Conservation (phyloP, 2,329 filamentous ascomycete species). For the Periconia sp. region DNA sequence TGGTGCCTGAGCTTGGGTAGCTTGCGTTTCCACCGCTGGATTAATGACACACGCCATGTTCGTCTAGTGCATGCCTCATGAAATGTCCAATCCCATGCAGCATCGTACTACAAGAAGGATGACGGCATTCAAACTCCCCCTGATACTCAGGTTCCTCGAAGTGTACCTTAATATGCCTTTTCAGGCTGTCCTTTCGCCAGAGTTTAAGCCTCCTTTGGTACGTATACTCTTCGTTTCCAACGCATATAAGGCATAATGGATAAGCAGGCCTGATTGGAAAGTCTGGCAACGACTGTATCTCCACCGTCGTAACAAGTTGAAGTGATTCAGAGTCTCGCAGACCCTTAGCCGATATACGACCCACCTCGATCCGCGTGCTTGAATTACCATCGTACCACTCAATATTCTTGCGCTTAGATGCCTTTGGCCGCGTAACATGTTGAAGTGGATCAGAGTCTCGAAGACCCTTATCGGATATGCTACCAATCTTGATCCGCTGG, state of each 20-base stretch:
- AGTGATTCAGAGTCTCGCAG: background rate
- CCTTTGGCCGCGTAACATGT: too few relatives aligned
- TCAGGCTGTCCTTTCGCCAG: too few relatives aligned
- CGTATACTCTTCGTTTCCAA: constrained; percentile 10
- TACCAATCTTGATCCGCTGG: constrained; percentile 4
- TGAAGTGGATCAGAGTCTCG: too few relatives aligned
- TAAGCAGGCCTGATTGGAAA: constrained; percentile 7
- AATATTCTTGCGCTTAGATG: too few relatives aligned
- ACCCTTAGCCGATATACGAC: background rate
- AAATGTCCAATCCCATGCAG: constrained; percentile 15
- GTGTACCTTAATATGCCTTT: constrained; percentile 14
- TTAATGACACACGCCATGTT: constrained; percentile 13
- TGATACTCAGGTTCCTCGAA: constrained; percentile 11
- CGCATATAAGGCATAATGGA: constrained; percentile 16
- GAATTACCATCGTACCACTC: background rate
- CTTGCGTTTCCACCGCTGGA: background rate
- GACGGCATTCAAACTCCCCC: constrained; percentile 10
- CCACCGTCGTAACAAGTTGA: background rate
- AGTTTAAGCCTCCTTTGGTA: constrained; percentile 10
- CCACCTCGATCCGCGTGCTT: background rate
- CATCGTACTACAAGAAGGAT: constrained; percentile 8
- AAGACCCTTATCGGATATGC: constrained; percentile 10
- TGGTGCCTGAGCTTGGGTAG: background rate
- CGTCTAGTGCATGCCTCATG: constrained; percentile 14
- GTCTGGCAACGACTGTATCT: background rate